Conservation (phyloP, 768 basidiomycete genomes). For the Mycena albidolilacea region DNA sequence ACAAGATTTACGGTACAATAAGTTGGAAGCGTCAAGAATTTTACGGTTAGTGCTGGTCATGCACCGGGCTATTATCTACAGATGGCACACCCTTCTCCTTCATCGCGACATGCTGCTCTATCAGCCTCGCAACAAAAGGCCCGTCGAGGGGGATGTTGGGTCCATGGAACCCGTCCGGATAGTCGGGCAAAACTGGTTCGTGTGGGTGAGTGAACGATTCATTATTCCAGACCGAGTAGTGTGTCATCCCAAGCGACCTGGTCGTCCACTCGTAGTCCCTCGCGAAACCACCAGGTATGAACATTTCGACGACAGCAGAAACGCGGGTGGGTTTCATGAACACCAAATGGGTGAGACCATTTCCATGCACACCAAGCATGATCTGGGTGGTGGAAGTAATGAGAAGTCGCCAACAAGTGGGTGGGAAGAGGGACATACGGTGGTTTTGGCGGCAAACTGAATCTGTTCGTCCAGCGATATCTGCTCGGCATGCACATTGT, state of each 20-base stretch:
- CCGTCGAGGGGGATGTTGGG: slow-evolving; percentile 68
- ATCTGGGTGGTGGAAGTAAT: slow-evolving; percentile 48
- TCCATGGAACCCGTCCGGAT: slow-evolving; percentile 79
- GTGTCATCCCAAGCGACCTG: slow-evolving; percentile 64
- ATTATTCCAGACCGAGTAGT: slow-evolving; percentile 74
- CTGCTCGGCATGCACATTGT: slow-evolving; percentile 62
- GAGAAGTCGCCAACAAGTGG: background rate
- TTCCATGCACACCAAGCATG: slow-evolving; percentile 69
- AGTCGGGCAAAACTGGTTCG: slow-evolving; percentile 48
- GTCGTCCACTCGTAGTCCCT: slow-evolving; percentile 78
- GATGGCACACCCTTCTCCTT: slow-evolving; percentile 2
- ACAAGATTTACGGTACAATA: background rate
- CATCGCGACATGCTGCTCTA: slow-evolving; percentile 66
- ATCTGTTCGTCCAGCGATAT: slow-evolving; percentile 73
- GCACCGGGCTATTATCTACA: slow-evolving; percentile 23
- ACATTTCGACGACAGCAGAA: slow-evolving; percentile 75
- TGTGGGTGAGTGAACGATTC: slow-evolving; percentile 46
- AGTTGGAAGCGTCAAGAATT: background rate
- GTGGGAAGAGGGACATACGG: slow-evolving; percentile 52
- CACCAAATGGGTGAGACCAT: slow-evolving; percentile 71
- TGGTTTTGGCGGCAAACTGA: slow-evolving; percentile 64
- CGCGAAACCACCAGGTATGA: slow-evolving; percentile 72
- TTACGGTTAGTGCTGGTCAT: slow-evolving; percentile 20
- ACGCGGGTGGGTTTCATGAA: slow-evolving; percentile 72
- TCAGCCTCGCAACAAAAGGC: slow-evolving; percentile 63